phyloP scores from a whole-genome alignment of 352 stramenopile genomes.

The Pythium aristosporum region DNA sequence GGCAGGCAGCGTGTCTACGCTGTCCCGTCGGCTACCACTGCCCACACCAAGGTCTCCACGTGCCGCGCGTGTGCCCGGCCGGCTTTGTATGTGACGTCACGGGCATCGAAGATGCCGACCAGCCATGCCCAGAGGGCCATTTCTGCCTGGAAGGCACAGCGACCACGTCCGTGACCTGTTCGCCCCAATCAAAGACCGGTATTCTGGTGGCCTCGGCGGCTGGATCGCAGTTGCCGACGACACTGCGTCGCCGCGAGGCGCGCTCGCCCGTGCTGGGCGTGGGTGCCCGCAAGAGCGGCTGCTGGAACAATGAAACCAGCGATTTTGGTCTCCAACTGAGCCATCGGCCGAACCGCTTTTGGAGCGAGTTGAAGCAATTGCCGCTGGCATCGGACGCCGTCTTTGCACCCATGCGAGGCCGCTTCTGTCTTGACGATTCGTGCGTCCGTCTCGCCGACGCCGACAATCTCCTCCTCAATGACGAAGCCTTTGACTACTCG shows the following conservation, averaged over 20 bases:
- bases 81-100: constrained; percentile 95
- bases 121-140: constrained; percentile 94
- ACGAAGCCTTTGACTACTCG: constrained; percentile 87
- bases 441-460: constrained; percentile 87
- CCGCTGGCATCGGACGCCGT: constrained; percentile 79
- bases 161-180: constrained; percentile 91
- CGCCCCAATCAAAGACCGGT: constrained; percentile 37
- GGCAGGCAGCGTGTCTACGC: constrained; percentile 82
- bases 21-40: constrained; percentile 96
- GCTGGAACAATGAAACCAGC: constrained; percentile 94
- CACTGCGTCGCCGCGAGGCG: constrained; percentile 36
- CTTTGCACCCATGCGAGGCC: constrained; percentile 84
- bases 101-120: constrained; percentile 87
- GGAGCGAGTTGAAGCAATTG: constrained; percentile 91
- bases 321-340: constrained; percentile 95
- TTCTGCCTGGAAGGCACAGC: constrained; percentile 96
- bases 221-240: constrained; percentile 39
- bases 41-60: constrained; percentile 90
- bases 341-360: constrained; percentile 83
- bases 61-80: constrained; percentile 92
- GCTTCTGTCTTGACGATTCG: constrained; percentile 93
- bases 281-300: constrained; percentile 80
- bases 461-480: constrained; percentile 68
- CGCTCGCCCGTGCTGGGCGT: constrained; percentile 32
- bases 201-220: constrained; percentile 38